These are phyloP conservation scores for Striga asiatica DNA, from an alignment of 257 asterid species.

Conservation along the genomic window DNA sequence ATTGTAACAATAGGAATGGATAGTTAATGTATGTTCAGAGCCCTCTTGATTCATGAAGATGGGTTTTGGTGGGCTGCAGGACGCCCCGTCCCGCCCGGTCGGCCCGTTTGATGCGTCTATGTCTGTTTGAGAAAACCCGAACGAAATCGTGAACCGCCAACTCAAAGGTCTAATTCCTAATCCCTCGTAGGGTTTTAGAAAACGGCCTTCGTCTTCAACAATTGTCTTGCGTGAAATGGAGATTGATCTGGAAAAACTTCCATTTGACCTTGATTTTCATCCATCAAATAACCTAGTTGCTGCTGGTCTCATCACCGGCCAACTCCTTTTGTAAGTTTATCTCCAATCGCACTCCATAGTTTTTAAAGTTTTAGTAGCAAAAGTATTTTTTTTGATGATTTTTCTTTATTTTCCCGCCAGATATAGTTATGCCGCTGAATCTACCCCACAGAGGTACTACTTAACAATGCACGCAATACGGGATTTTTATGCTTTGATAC, in stretches of 20 bases:
- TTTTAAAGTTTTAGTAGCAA: neutral
- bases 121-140: neutral
- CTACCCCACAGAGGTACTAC: slow-evolving; percentile 49
- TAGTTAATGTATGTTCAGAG: too few species aligned
- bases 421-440: slow-evolving; percentile 55
- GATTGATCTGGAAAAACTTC: slow-evolving; percentile 48
- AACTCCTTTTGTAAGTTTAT: slow-evolving; percentile 48
- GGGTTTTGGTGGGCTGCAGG: too few species aligned
- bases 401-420: slow-evolving; percentile 19
- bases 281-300: slow-evolving; percentile 66
- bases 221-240: slow-evolving; percentile 28
- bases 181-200: neutral
- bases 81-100: too few species aligned
- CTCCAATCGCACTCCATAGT: neutral
- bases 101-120: too few species aligned
- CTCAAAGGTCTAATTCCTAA: neutral
- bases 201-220: neutral
- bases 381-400: neutral
- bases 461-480: neutral
- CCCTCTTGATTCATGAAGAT: too few species aligned
- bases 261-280: slow-evolving; percentile 84
- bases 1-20: neutral
- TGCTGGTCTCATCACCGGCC: slow-evolving; percentile 72
- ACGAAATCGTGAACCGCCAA: neutral
- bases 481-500: neutral